Conservation (phyloP, 1,139 yeast species). For the Suhomyces anneliseae region DNA sequence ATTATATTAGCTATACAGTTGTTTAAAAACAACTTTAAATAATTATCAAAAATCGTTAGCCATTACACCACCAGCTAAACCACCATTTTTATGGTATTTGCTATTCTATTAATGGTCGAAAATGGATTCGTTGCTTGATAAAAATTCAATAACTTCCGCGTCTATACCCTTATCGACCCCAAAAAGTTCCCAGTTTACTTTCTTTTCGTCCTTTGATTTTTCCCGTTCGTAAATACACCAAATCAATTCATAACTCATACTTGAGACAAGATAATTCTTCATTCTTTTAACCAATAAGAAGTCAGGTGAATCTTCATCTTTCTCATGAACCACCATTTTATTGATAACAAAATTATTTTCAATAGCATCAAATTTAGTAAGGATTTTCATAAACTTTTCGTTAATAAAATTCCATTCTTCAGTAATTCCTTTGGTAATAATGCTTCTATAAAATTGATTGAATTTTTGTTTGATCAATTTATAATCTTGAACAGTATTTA, state of each 20-base stretch:
- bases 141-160: conserved; percentile 24
- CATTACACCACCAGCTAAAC: not conserved
- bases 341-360: conserved; percentile 13
- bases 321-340: conserved; percentile 4
- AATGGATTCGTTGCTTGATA: conserved; percentile 18
- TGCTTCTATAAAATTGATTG: conserved; percentile 24
- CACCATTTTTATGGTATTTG: no score
- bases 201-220: conserved; percentile 7
- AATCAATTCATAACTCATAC: conserved; percentile 42
- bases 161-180: conserved; percentile 25
- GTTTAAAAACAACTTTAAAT: no score
- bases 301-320: conserved; percentile 12
- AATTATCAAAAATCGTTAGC: not conserved
- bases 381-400: conserved; percentile 29
- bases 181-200: conserved; percentile 30
- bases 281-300: conserved; percentile 37
- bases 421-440: conserved; percentile 4
- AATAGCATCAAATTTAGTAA: conserved; percentile 31
- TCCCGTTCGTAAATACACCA: conserved; percentile 39
- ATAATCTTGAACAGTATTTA: conserved; percentile 33
- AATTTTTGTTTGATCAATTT: conserved; percentile 31
- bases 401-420: conserved; percentile 28
- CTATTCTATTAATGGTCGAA: conserved; percentile 6
- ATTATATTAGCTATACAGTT: no score
- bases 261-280: conserved; percentile 40